Evolutionary conservation across 148 eudicot species (phyloP), one percentile per base, ranked within the genome.

Genomic region (Linanthus parryae): DNA sequence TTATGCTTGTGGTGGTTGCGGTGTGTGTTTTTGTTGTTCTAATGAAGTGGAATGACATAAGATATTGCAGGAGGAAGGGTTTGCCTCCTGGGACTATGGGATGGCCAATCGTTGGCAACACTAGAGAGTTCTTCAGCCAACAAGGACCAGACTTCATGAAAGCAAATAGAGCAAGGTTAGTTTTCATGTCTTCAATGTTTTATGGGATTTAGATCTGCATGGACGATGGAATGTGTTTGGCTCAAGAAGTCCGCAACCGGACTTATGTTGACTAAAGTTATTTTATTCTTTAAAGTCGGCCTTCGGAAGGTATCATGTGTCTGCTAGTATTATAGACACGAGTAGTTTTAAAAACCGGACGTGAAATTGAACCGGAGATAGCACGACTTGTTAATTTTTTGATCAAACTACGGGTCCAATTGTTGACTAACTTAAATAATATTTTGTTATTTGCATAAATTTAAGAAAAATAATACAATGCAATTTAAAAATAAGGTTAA

Each of bases 1-100:
- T 54, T 24, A 10, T 38, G 26, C n/a, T 61, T 28, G 24, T 59
- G 64, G 38, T 23, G 10, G 41, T 22, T 20, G 59, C 26, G 14
- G 0, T 54, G 13, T 53, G 16, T 41, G 10, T 63, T 17, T 68
- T 64, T 44, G 23, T 70, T 8, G 67, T 59, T 26, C 34, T 85
- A 54, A 63, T 73, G 54, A 78, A 70, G 57, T 83, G 96, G 96
- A 87, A 83, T 63, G 77, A 75, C 14, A 41, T 83, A 1, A 61
- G 57, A 40, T 76, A 70, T n/a, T n/a, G n/a, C 40, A 51, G 72
- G 20, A 76, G 59, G 52, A 80, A 75, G 65, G 83, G 85, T 4
- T 58, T 87, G 54, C 92, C 96, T 11, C 85, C 85, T 15, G 96
- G 96, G 5, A 83, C 92, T 5, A 87, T 87, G 96, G 96, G 96